Base-by-base conservation (phyloP, 306 rosid species). In the Prinsepia uniflora region DNA sequence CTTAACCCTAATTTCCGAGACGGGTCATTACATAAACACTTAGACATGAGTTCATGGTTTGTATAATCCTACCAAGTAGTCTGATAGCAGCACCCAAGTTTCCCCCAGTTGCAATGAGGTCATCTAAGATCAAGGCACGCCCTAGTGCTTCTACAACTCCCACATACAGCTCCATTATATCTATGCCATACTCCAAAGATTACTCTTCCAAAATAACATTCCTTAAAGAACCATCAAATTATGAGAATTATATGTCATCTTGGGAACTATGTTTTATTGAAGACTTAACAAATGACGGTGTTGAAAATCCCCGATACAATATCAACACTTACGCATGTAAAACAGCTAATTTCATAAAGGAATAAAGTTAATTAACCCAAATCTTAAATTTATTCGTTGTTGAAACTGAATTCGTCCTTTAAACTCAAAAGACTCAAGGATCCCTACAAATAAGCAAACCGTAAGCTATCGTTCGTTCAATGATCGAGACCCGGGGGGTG, bases 61-160 rank as follows among this genome's bases (percentile, higher is more conserved):
- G 42, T 24, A 56, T 67, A 50, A 5, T 68, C 62, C 62, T 88
- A 95, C 99, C 99, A 71, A 95, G 96, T 63, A 95, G 91, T 64
- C 79, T 89, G 79, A 95, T 80, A 58, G 99, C 99, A 54, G 99
- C 96, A 83, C 82, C 67, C 81, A 91, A 81, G 36, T 97, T 95
- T 77, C 99, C 99, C 22, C 99, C 99, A 10, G 96, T 95, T 52
- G 99, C 99, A 81, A 95, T 89, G 79, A 95, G 97, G 83, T 95
- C 99, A 74, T 95, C 97, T 68, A 95, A 81, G 84, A 95, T 69
- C 49, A 95, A 78, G 67, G 96, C 99, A 43, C 99, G 92, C 56
- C 91, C 99, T 69, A 97, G 97, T 15, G 84, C 52, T 73, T 89
- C 70, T 13, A 95, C 96, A 67, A 97, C 99, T 73, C 97, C 99